These are phyloP conservation scores for Chlamydomonas applanata DNA, from an alignment of 139 green algal species.

Conservation along the genomic window DNA sequence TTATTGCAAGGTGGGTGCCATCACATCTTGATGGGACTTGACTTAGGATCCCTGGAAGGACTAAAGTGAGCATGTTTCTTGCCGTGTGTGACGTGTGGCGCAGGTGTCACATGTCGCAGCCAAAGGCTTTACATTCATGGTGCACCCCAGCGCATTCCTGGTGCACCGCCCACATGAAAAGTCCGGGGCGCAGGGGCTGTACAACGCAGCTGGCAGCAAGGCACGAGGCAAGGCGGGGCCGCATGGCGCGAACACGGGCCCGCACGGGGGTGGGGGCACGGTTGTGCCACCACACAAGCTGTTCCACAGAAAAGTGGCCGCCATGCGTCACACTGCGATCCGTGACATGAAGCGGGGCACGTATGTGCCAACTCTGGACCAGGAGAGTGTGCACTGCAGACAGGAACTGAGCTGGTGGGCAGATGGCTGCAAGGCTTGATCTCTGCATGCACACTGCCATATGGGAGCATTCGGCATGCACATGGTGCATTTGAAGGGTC, in stretches of 20 bases:
- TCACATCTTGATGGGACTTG: neutral
- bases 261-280: neutral
- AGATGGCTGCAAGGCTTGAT: neutral
- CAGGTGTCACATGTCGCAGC: constrained; percentile 17
- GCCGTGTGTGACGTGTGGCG: neutral
- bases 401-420: constrained; percentile 20
- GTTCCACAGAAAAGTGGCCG: constrained; percentile 30
- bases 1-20: neutral
- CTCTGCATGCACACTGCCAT: too few species aligned
- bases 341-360: constrained; percentile 23
- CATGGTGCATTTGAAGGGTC: too few species aligned
- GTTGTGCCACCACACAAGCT: constrained; percentile 20
- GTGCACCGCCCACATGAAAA: constrained; percentile 40
- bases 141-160: constrained; percentile 34
- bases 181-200: constrained; percentile 25
- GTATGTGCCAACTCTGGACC: constrained; percentile 13
- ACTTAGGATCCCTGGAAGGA: neutral
- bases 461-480: too few species aligned
- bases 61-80: neutral
- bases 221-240: neutral
- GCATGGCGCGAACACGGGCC: neutral
- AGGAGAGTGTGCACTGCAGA: constrained; percentile 4
- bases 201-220: constrained; percentile 8
- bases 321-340: constrained; percentile 29
- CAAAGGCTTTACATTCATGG: constrained; percentile 20